Evolutionary conservation across 192 early-diverging fungal genomes (phyloP).

Genomic region (Phycomyces nitens): DNA sequence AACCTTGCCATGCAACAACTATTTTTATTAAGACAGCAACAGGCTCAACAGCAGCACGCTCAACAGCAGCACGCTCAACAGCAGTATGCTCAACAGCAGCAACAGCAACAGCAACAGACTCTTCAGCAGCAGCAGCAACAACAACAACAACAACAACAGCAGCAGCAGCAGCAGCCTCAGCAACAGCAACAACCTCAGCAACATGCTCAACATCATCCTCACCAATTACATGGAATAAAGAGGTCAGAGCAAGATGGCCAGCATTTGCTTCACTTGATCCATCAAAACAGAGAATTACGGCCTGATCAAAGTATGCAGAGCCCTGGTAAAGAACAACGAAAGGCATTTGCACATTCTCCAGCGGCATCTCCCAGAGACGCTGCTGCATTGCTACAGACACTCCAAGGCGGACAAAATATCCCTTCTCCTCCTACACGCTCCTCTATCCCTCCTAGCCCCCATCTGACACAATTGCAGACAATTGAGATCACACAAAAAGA

Average conservation of each 20-base stretch:
- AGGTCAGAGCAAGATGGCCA: too few species aligned
- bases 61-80: constrained; percentile 7
- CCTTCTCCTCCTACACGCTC: neutral
- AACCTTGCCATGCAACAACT: neutral
- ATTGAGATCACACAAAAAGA: constrained; percentile 14
- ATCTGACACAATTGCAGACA: constrained; percentile 13
- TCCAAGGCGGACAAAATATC: constrained; percentile 6
- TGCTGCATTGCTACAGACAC: constrained; percentile 17
- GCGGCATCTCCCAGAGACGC: constrained; percentile 14
- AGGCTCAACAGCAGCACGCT: neutral
- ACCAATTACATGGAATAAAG: neutral
- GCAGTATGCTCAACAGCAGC: constrained; percentile 18
- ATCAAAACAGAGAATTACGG: too few species aligned
- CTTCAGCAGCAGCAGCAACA: constrained; percentile 11
- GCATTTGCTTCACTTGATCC: too few species aligned
- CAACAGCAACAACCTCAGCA: constrained; percentile 2
- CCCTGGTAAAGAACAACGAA: too few species aligned
- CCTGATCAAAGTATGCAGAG: too few species aligned
- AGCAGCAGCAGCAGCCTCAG: too few species aligned
- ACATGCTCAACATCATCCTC: constrained; percentile 21
- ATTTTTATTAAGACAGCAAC: constrained; percentile 1
- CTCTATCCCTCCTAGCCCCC: neutral
- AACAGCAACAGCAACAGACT: constrained; percentile 15
- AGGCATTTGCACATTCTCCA: constrained; percentile 7
- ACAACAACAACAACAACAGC: constrained; percentile 6